Percentiles rank a stretch among this genome's conserved stretches.
These are phyloP conservation scores for Epichloe brachyelytri DNA, from an alignment of 2,329 filamentous ascomycete species.

Conservation along the genomic window DNA sequence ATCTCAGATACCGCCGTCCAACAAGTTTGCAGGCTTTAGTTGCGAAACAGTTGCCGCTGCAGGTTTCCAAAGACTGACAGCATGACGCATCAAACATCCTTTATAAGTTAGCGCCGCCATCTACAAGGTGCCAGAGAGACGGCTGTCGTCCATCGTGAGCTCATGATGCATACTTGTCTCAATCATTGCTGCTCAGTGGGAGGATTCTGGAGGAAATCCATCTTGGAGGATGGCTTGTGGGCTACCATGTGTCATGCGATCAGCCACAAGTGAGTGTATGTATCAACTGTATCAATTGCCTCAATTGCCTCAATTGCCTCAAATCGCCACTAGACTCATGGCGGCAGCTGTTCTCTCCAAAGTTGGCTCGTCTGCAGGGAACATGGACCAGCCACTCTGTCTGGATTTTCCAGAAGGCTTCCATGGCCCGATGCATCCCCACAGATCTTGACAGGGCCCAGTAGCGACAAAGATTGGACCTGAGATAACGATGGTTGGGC, in stretches of 20 bases:
- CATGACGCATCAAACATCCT: background rate
- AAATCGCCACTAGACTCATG: background rate
- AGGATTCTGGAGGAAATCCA: no score
- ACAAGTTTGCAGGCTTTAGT: no score
- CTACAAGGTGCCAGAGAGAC: no score
- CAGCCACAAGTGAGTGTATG: accelerated
- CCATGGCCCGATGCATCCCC: background rate
- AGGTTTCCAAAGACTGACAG: background rate
- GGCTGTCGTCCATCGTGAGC: background rate
- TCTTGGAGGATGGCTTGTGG: no score
- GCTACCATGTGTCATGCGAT: no score
- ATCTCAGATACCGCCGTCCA: background rate
- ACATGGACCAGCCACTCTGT: no score
- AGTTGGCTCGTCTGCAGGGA: no score
- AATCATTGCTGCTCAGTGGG: background rate
- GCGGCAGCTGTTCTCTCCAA: no score
- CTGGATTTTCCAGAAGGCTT: constrained; percentile 1
- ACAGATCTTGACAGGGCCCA: background rate
- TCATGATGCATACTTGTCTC: background rate
- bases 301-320: background rate
- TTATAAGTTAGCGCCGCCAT: no score
- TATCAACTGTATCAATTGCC: no score
- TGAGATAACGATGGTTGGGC: no score
- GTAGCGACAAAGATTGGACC: no score
- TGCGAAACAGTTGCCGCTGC: background rate